phyloP scores from a whole-genome alignment of 441 rosid species.

The Metrosideros polymorpha region DNA sequence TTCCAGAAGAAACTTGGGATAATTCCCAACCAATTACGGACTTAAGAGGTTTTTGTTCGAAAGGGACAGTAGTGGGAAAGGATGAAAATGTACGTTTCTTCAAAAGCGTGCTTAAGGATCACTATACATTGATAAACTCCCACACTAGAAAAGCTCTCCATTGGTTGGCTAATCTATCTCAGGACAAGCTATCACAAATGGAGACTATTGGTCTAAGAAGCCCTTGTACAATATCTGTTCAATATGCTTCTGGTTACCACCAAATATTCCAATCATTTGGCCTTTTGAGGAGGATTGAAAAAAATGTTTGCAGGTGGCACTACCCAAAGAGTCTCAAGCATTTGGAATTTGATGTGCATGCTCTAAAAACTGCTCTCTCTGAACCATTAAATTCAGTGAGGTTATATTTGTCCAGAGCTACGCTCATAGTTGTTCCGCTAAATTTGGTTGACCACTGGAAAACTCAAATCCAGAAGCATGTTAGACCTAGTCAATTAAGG shows the following conservation, averaged over 20 bases:
- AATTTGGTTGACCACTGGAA: slow-evolving; percentile 92
- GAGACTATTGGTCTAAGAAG: slow-evolving; percentile 70
- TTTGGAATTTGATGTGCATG: slow-evolving; percentile 81
- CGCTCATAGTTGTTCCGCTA: slow-evolving; percentile 79
- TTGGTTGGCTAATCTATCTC: slow-evolving; percentile 74
- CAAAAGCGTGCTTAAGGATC: slow-evolving; percentile 58
- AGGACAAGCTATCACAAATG: slow-evolving; percentile 71
- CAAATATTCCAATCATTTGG: slow-evolving; percentile 84
- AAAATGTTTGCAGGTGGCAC: slow-evolving; percentile 63
- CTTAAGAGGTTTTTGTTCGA: slow-evolving; percentile 68
- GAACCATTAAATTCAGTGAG: slow-evolving; percentile 72
- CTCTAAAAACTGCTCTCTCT: slow-evolving; percentile 69
- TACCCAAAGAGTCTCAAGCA: slow-evolving; percentile 63
- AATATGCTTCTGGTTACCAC: slow-evolving; percentile 32
- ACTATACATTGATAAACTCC: slow-evolving; percentile 37
- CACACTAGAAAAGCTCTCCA: slow-evolving; percentile 54
- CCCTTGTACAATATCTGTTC: slow-evolving; percentile 38
- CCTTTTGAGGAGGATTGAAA: slow-evolving; percentile 51
- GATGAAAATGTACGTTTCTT: slow-evolving; percentile 68
- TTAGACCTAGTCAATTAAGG: slow-evolving; percentile 63
- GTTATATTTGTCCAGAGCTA: slow-evolving; percentile 83
- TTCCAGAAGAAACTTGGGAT: slow-evolving; percentile 80
- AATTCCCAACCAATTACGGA: slow-evolving; percentile 38
- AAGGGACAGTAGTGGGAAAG: slow-evolving; percentile 53
- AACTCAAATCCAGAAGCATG: slow-evolving; percentile 80